Conservation (phyloP, 352 stramenopile species). For the Peronospora tabacina region DNA sequence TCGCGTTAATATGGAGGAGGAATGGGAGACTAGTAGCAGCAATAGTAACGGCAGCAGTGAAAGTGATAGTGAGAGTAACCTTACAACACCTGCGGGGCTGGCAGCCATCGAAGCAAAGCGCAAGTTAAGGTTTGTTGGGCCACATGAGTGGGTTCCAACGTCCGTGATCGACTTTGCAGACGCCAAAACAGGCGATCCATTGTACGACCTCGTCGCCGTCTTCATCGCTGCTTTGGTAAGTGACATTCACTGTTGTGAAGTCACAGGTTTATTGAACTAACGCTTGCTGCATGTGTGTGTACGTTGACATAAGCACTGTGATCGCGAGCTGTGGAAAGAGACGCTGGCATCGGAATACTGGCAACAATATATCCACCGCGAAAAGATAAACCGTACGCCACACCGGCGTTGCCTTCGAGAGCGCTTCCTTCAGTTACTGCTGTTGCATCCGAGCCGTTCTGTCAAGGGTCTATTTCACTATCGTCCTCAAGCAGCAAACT, state of each 20-base stretch:
- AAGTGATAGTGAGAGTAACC: constrained; percentile 35
- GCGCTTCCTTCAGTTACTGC: constrained; percentile 63
- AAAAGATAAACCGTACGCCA: constrained; percentile 18
- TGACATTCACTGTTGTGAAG: not conserved
- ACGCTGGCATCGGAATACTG: constrained; percentile 60
- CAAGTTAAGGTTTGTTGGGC: constrained; percentile 40
- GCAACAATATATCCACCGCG: constrained; percentile 54
- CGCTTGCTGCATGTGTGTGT: constrained; percentile 1
- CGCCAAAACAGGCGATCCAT: constrained; percentile 73
- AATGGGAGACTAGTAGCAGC: constrained; percentile 48
- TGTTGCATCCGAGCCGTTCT: constrained; percentile 72
- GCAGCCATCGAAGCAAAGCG: constrained; percentile 34
- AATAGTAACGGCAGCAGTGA: constrained; percentile 41
- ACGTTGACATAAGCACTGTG: constrained; percentile 46
- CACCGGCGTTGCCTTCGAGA: constrained; percentile 36
- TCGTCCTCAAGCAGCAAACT: constrained; percentile 35
- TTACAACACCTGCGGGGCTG: constrained; percentile 15
- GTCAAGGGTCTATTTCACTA: constrained; percentile 66
- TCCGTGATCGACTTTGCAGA: constrained; percentile 86
- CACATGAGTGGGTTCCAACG: constrained; percentile 45
- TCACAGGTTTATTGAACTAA: constrained; percentile 4
- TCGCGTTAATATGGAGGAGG: constrained; percentile 27
- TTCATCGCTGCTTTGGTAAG: constrained; percentile 75
- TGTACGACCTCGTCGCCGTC: constrained; percentile 81
- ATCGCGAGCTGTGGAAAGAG: constrained; percentile 49